These are phyloP conservation scores for Pontederia crassipes DNA, from an alignment of 176 grass and related monocot genomes.

Conservation along the genomic window DNA sequence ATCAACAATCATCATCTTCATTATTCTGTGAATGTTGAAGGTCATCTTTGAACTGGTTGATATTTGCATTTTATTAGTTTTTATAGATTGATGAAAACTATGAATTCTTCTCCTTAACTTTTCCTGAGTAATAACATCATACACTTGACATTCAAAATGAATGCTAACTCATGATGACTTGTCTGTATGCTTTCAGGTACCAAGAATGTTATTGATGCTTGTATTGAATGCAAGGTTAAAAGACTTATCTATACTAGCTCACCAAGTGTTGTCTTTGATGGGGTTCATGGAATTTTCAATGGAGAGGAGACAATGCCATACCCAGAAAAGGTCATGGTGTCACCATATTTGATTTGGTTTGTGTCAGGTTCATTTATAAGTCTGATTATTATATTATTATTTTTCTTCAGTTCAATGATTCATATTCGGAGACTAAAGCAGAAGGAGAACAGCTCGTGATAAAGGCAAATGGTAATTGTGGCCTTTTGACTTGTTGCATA, in stretches of 20 bases:
- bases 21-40: constrained; percentile 92
- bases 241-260: constrained; percentile 98
- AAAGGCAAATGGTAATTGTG: constrained; percentile 75
- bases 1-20: constrained; percentile 98
- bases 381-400: constrained; percentile 32
- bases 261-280: constrained; percentile 92
- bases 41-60: constrained; percentile 25
- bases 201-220: constrained; percentile 87
- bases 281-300: constrained; percentile 83
- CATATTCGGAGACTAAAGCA: constrained; percentile 98
- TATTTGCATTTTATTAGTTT: background rate
- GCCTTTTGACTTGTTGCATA: constrained; percentile 98
- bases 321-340: constrained; percentile 58
- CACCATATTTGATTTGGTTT: no score
- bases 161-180: no score
- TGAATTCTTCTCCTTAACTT: no score
- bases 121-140: no score
- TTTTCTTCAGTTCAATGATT: constrained; percentile 89
- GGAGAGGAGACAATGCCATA: constrained; percentile 77
- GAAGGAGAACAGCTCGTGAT: constrained; percentile 85
- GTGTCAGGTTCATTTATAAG: background rate
- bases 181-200: constrained; percentile 44
- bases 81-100: background rate
- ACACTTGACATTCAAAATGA: no score
- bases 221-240: constrained; percentile 71